Conservation (phyloP, 2,329 filamentous ascomycete species). For the Colletotrichum karsti region DNA sequence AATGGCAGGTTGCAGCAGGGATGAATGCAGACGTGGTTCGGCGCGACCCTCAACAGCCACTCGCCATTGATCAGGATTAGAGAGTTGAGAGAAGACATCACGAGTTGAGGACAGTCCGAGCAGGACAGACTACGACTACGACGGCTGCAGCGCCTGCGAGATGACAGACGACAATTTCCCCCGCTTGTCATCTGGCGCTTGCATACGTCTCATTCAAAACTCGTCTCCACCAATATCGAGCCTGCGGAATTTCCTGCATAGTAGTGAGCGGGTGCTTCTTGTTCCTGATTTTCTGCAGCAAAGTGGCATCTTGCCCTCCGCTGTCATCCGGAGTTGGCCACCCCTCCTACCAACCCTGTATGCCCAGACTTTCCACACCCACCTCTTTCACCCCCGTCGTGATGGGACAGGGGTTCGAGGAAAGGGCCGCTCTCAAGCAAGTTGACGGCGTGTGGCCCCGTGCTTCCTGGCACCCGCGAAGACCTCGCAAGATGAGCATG, state of each 20-base stretch:
- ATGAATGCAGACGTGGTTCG: conserved; percentile 11
- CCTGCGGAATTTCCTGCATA: not conserved
- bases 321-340: conserved; percentile 17
- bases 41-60: conserved; percentile 1
- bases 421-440: conserved; percentile 15
- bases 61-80: not conserved
- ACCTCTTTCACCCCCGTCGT: conserved; percentile 8
- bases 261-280: conserved; percentile 8
- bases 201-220: conserved; percentile 12
- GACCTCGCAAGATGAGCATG: conserved; percentile 22
- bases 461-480: conserved; percentile 13
- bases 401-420: conserved; percentile 12
- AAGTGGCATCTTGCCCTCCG: conserved; percentile 10
- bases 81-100: not conserved
- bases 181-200: conserved; percentile 1
- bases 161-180: not conserved
- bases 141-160: not conserved
- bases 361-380: conserved; percentile 13
- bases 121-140: not conserved
- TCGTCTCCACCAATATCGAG: conserved; percentile 13
- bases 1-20: conserved; percentile 19
- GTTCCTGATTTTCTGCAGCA: conserved; percentile 21
- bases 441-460: conserved; percentile 18
- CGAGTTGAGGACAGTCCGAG: not conserved
- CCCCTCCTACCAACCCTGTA: conserved; percentile 23